Evolutionary conservation across 78 protist genomes (phyloP).

Genomic region (Guillardia theta): DNA sequence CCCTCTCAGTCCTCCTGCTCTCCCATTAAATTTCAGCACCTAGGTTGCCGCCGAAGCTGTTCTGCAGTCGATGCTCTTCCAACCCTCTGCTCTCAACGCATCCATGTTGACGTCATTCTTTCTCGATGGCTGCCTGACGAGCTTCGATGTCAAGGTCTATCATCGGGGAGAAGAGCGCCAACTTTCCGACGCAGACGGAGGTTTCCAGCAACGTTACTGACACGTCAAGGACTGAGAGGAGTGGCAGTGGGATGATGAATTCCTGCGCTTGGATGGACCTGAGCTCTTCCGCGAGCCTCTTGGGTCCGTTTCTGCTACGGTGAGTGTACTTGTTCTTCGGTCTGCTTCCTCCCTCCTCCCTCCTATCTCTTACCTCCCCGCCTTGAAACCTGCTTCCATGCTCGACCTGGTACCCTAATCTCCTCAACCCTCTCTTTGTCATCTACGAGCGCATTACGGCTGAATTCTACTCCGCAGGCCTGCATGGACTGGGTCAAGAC

Average conservation of each 20-base stretch:
- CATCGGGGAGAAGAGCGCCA: too few species aligned
- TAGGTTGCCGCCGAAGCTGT: background rate
- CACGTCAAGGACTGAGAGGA: too few species aligned
- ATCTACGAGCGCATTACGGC: background rate
- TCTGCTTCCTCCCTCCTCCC: too few species aligned
- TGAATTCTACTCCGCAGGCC: background rate
- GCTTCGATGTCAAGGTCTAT: too few species aligned
- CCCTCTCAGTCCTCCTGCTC: too few species aligned
- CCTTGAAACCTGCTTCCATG: background rate
- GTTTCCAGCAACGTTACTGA: too few species aligned
- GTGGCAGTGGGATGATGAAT: background rate
- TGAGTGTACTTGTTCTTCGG: too few species aligned
- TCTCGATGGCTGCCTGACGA: too few species aligned
- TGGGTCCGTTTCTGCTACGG: background rate
- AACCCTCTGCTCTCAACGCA: background rate
- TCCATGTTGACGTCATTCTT: too few species aligned
- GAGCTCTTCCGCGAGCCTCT: conserved; percentile 1
- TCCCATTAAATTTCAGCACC: too few species aligned
- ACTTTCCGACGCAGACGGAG: too few species aligned
- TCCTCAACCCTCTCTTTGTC: background rate
- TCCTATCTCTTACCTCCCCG: background rate
- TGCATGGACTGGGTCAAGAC: background rate
- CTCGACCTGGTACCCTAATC: background rate
- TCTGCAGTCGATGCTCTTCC: background rate
- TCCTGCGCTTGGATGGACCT: background rate